These are phyloP conservation scores for Orbilia blumenaviensis DNA, from an alignment of 2,329 filamentous ascomycete species.

Conservation along the genomic window DNA sequence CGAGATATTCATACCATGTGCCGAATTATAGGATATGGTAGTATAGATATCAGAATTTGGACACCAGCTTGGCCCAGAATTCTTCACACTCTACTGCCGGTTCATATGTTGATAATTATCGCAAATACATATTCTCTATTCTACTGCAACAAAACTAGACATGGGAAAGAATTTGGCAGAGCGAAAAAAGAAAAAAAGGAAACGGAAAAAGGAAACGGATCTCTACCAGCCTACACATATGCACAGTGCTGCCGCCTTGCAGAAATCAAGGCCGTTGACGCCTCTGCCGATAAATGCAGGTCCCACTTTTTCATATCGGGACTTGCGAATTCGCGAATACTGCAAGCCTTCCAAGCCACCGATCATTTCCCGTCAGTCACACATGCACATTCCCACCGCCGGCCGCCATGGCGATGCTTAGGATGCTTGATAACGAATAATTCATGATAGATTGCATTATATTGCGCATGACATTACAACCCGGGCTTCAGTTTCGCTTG, in stretches of 20 bases:
- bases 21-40: background rate
- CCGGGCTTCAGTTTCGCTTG: too few species aligned
- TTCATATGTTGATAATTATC: too few species aligned
- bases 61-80: too few species aligned
- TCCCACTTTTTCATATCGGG: background rate
- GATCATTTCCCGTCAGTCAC: background rate
- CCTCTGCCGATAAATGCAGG: background rate
- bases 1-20: constrained; percentile 8
- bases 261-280: constrained; percentile 24
- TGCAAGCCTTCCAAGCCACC: constrained; percentile 3
- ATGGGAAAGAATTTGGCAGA: too few species aligned
- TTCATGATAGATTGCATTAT: background rate
- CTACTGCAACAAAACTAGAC: too few species aligned
- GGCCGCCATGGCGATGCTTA: background rate
- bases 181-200: too few species aligned
- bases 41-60: background rate
- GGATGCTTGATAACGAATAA: background rate
- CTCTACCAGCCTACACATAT: background rate
- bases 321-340: background rate
- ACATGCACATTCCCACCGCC: background rate
- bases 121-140: too few species aligned
- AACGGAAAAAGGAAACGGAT: background rate
- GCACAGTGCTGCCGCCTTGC: constrained; percentile 6
- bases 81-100: too few species aligned
- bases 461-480: background rate